These are phyloP conservation scores for Meripilus lineatus DNA, from an alignment of 1,284 basidiomycete species.

Conservation along the genomic window DNA sequence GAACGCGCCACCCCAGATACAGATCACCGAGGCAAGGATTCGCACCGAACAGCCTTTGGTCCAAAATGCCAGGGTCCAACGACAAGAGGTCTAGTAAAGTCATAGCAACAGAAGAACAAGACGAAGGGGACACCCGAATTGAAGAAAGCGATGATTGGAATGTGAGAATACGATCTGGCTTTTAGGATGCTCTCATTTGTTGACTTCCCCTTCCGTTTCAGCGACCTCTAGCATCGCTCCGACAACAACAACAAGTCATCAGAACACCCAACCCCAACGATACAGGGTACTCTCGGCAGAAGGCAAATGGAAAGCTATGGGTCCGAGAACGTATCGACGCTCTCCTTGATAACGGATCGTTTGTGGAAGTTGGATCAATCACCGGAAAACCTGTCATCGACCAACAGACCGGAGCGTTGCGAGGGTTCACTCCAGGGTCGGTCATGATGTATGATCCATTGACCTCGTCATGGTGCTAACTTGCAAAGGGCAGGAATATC, in stretches of 20 bases:
- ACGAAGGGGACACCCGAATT: too few species aligned
- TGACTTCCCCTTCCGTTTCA: constrained; percentile 8
- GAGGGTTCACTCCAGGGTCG: constrained; percentile 35
- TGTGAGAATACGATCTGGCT: too few species aligned
- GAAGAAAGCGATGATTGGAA: too few species aligned
- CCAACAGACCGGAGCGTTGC: constrained; percentile 27
- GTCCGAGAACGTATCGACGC: constrained; percentile 35
- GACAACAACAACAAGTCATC: constrained; percentile 28
- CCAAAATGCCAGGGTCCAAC: too few species aligned
- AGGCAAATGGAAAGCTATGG: constrained; percentile 37
- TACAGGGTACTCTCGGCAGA: constrained; percentile 40
- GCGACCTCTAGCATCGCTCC: constrained; percentile 28
- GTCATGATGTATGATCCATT: constrained; percentile 7
- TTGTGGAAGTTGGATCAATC: constrained; percentile 35
- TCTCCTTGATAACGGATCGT: constrained; percentile 33
- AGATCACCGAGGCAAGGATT: too few species aligned
- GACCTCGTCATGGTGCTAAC: neutral
- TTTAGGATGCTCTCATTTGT: too few species aligned
- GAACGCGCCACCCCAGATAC: too few species aligned
- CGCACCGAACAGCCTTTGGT: too few species aligned
- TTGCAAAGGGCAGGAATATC: constrained; percentile 32
- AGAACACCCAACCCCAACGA: constrained; percentile 30
- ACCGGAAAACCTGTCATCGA: constrained; percentile 34
- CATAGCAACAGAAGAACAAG: too few species aligned
- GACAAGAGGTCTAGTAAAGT: too few species aligned